Base-by-base conservation (phyloP, 768 basidiomycete genomes). In the Leccinum broughii region DNA sequence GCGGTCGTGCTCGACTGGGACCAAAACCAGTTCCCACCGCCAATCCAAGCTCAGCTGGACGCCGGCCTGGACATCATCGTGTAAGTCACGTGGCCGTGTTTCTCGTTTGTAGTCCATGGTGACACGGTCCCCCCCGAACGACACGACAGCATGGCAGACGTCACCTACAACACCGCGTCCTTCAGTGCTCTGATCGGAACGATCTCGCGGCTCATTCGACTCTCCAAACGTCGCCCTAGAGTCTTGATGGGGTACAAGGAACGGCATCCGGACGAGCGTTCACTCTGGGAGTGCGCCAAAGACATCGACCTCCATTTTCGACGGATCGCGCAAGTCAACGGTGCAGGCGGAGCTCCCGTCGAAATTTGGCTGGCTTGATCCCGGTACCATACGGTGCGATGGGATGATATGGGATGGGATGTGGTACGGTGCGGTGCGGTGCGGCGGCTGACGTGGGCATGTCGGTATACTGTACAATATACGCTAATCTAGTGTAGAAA, bases 171-270 rank as follows among this genome's bases (percentile, higher is more conserved):
- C 75, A 92, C 91, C 1, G 77, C 86, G 1, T 89, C 92, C 2
- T 97, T 96, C 72, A 84, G 90, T 2, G 79, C 89, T 0, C 83
- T 96, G 44, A 73, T 93, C 17, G 75, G 76, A n/a, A 94, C 92
- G 0, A 75, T 96, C 24, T 73, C 77, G 5, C 69, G 73, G 3
- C 77, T 95, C 5, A 65, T 86, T 24, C 67, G 69, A 35, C 26
- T 15, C 13, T 66, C 62, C 22, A 63, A 57, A 54, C 71, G 75
- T 3, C 76, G 78, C 0, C 81, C 83, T 1, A 64, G 80, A 0
- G 76, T 95, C 3, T 61, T 95, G 8, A 69, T 96, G 53, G 92
- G 92, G 4, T 95, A 95, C 77, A 95, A 96, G 70, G 87, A 95
- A 70, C 85, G 95, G 46, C 90, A 96, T 71, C 66, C 77, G 0